Evolutionary conservation across 768 basidiomycete species (phyloP).

Genomic region (Chiua virens): DNA sequence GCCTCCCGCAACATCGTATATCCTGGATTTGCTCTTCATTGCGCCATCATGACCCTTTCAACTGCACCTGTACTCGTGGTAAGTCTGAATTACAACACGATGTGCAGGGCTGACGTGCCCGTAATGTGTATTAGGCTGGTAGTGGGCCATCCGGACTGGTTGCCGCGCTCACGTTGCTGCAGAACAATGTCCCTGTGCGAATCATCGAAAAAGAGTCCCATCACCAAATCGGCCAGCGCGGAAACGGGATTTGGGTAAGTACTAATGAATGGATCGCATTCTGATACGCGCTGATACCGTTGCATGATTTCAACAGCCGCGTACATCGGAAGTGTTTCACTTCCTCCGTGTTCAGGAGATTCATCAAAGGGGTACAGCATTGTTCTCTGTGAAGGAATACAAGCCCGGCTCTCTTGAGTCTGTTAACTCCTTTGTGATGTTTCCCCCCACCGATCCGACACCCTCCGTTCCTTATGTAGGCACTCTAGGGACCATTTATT

Average conservation of each 20-base stretch:
- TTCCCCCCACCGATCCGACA: constrained; percentile 16
- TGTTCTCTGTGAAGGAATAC: constrained; percentile 35
- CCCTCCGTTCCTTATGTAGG: constrained; percentile 29
- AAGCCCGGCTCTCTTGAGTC: constrained; percentile 25
- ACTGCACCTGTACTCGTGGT: constrained; percentile 23
- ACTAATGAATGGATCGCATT: neutral
- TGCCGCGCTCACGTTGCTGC: constrained; percentile 34
- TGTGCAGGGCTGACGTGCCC: neutral
- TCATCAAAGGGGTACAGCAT: constrained; percentile 26
- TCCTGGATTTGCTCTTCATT: neutral
- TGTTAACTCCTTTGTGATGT: constrained; percentile 5
- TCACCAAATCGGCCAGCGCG: constrained; percentile 40
- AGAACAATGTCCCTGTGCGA: constrained; percentile 48
- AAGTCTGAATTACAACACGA: neutral
- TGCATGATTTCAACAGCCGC: constrained; percentile 11
- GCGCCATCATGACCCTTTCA: constrained; percentile 7
- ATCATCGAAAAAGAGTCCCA: constrained; percentile 48
- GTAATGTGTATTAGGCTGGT: constrained; percentile 19
- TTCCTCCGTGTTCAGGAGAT: constrained; percentile 40
- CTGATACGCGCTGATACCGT: neutral
- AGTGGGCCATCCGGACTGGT: constrained; percentile 32
- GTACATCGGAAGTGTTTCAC: constrained; percentile 45
- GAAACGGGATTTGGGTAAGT: constrained; percentile 39
- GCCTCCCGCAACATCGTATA: neutral
- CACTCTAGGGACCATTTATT: neutral